phyloP scores from a whole-genome alignment of 345 rosid species.

The Diplotaxis tenuifolia region DNA sequence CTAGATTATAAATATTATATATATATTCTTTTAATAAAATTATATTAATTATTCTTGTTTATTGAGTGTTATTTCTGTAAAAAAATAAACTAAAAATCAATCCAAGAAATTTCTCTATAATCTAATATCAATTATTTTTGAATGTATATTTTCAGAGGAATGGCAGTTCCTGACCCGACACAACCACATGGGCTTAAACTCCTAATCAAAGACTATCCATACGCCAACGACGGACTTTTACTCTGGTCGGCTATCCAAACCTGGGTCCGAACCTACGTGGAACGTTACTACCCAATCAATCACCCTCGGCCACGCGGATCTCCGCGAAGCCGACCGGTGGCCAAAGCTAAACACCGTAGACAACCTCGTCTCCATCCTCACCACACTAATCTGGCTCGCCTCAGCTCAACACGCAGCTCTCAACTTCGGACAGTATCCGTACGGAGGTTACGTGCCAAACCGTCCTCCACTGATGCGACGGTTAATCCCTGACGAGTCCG shows the following conservation, averaged over 20 bases:
- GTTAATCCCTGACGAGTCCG: slow-evolving; percentile 71
- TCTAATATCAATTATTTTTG: neutral
- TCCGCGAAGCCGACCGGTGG: slow-evolving; percentile 80
- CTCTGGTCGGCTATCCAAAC: slow-evolving; percentile 81
- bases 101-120: no score
- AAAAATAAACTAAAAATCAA: no score
- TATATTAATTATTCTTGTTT: no score
- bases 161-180: slow-evolving; percentile 83
- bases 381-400: slow-evolving; percentile 87
- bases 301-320: slow-evolving; percentile 82
- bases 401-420: slow-evolving; percentile 99
- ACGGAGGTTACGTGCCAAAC: slow-evolving; percentile 89
- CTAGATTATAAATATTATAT: no score
- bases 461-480: slow-evolving; percentile 88
- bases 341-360: slow-evolving; percentile 55
- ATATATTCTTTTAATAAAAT: no score
- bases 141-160: no score
- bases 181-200: slow-evolving; percentile 88
- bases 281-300: slow-evolving; percentile 74
- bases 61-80: no score
- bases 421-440: slow-evolving; percentile 93
- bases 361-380: slow-evolving; percentile 60
- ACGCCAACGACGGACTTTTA: slow-evolving; percentile 84
- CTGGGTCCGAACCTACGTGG: slow-evolving; percentile 86
- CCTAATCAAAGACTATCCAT: slow-evolving; percentile 85